Percentiles rank a stretch among this genome's conserved stretches.
phyloP scores from a whole-genome alignment of 768 basidiomycete genomes.

The Termitomyces sp. region DNA sequence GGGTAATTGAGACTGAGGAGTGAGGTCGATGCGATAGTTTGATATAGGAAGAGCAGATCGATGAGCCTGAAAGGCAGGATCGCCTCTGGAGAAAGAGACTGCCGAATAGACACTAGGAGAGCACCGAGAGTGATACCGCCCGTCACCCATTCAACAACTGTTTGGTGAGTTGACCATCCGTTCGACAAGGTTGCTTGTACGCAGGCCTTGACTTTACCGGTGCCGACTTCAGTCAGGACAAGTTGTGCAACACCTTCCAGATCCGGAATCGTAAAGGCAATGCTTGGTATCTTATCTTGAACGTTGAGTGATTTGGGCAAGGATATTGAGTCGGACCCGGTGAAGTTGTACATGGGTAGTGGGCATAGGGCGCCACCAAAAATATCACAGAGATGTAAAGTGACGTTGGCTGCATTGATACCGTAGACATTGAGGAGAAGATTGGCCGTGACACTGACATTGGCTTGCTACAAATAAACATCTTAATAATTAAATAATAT shows the following conservation, averaged over 20 bases:
- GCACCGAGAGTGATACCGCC: slow-evolving; percentile 61
- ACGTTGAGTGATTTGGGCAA: slow-evolving; percentile 58
- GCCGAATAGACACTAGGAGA: slow-evolving; percentile 56
- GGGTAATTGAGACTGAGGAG: slow-evolving; percentile 88
- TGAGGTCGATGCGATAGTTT: slow-evolving; percentile 74
- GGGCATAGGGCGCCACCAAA: slow-evolving; percentile 80
- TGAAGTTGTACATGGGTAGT: slow-evolving; percentile 79
- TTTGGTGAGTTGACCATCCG: slow-evolving; percentile 76
- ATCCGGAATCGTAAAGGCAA: slow-evolving; percentile 87
- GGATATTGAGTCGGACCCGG: slow-evolving; percentile 67
- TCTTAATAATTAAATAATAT: slow-evolving; percentile 9
- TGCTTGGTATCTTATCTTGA: slow-evolving; percentile 54
- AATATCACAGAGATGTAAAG: slow-evolving; percentile 80
- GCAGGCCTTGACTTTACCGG: slow-evolving; percentile 77
- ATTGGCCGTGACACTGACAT: slow-evolving; percentile 79
- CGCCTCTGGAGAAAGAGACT: slow-evolving; percentile 49
- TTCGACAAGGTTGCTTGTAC: slow-evolving; percentile 91
- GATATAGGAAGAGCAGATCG: slow-evolving; percentile 78
- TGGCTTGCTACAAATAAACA: slow-evolving; percentile 44
- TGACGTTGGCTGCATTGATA: slow-evolving; percentile 72
- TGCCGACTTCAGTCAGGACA: slow-evolving; percentile 59
- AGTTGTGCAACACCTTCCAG: slow-evolving; percentile 87
- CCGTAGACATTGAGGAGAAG: slow-evolving; percentile 87
- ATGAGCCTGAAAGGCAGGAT: slow-evolving; percentile 73
- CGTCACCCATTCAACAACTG: slow-evolving; percentile 73